Base-by-base conservation (phyloP, 306 rosid genomes). In the Chamaecrista fasciculata region DNA sequence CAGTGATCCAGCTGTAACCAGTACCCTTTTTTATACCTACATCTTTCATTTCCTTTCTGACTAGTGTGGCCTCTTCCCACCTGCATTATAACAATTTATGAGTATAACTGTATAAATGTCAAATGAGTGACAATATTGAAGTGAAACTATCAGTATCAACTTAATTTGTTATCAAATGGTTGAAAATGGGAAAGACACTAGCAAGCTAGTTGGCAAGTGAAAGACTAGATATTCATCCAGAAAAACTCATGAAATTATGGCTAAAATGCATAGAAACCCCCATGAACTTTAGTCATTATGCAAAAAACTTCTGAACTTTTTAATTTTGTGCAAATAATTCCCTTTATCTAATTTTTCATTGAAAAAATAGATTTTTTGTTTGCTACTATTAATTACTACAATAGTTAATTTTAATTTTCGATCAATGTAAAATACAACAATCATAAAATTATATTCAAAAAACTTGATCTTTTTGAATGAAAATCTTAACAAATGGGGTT, bases 21-120 rank as follows among this genome's bases (percentile, higher is more conserved):
- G 86, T 83, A 21, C 86, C 88, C 66, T 90, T 90, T 52, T 86
- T 88, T 6, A 92, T 81, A 44, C 96, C 98, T 5, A 80, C 86
- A 58, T 87, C 91, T 73, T 79, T 86, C 98, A 87, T 90, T 61
- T 79, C 91, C 74, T 82, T 86, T 75, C 97, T 86, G 58, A 90
- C 76, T 59, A 76, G 73, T 15, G 90, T 88, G 72, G 92, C 97
- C 77, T 93, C 96, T 80, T 90, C 97, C 98, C 98, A 90, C 74
- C 98, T 92, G 79, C 77, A 83, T 60, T 34, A 58, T 76, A 83
- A 60, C 26, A 46, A 72, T 46, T 57, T 73, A 60, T 70, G n/a
- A n/a, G n/a, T n/a, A n/a, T 44, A 36, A 14, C 59, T 40, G 57
- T 49, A 28, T 59, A 46, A 64, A 57, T 44, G 26, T 33, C 39